Evolutionary conservation across 2,329 filamentous ascomycete genomes (phyloP).

Genomic region (Mycosphaerelloides madeirae): DNA sequence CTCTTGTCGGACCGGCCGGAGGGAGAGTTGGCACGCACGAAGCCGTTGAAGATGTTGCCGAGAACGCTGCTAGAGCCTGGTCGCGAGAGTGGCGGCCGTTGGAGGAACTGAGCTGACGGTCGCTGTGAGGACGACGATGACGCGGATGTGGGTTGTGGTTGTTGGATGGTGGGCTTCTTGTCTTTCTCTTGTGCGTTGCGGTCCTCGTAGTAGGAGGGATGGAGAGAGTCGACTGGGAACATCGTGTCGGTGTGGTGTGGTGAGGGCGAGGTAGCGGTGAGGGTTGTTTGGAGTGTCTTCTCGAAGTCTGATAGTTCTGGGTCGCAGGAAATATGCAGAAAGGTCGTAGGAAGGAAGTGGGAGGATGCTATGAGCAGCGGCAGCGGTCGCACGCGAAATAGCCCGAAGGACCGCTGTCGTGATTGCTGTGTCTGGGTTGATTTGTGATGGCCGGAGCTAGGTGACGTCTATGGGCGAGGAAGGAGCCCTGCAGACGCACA

Average conservation of each 20-base stretch:
- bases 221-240: slow-evolving; percentile 32
- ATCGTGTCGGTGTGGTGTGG: slow-evolving; percentile 17
- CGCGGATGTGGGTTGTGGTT: slow-evolving; percentile 10
- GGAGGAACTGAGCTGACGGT: slow-evolving; percentile 13
- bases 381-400: neutral
- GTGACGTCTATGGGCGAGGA: no score
- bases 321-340: neutral
- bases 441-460: neutral
- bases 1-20: neutral
- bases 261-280: neutral
- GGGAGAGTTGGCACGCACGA: slow-evolving; percentile 11
- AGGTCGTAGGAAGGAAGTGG: neutral
- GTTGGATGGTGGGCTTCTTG: slow-evolving; percentile 18
- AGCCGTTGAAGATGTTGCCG: slow-evolving; percentile 27
- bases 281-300: neutral
- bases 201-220: slow-evolving; percentile 31
- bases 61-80: slow-evolving; percentile 17
- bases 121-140: slow-evolving; percentile 12
- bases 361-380: neutral
- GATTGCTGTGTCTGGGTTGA: neutral
- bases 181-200: slow-evolving; percentile 25
- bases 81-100: slow-evolving; percentile 22
- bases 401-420: neutral
- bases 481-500: no score
- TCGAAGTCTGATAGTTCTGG: neutral